Evolutionary conservation across 495 filamentous ascomycete species (phyloP).

Genomic region (Neurospora terricola): DNA sequence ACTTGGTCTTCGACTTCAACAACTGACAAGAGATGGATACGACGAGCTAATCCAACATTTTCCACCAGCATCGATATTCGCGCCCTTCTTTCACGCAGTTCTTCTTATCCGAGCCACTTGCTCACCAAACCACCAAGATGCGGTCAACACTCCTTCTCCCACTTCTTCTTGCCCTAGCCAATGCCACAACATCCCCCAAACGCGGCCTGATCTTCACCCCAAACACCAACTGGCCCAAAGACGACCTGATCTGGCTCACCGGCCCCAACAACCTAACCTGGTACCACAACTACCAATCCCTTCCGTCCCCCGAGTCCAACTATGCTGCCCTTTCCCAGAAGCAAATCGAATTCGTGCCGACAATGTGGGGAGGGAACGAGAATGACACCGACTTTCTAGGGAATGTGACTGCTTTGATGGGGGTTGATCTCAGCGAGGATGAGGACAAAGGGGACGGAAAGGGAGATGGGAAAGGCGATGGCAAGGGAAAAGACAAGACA

Average conservation of each 20-base stretch:
- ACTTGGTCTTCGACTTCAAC: background rate
- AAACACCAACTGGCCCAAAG: constrained; percentile 27
- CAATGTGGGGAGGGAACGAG: constrained; percentile 48
- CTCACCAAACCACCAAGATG: background rate
- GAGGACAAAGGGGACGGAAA: background rate
- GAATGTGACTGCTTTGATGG: constrained; percentile 32
- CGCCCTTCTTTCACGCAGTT: background rate
- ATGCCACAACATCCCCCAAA: constrained; percentile 26
- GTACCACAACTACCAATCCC: constrained; percentile 58
- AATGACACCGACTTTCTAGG: constrained; percentile 37
- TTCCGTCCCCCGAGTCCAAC: constrained; percentile 25
- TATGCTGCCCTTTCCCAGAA: constrained; percentile 23
- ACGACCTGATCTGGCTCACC: constrained; percentile 42
- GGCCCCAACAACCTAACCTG: constrained; percentile 44
- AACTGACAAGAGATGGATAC: background rate
- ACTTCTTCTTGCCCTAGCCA: background rate
- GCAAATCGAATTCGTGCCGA: constrained; percentile 52
- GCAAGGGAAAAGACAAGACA: background rate
- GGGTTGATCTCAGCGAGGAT: constrained; percentile 14
- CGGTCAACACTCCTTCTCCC: too few species aligned
- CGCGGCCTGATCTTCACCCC: constrained; percentile 53
- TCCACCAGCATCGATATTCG: background rate
- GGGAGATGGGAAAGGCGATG: background rate
- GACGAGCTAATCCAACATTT: background rate
- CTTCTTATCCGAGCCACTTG: background rate